phyloP scores from a whole-genome alignment of 441 rosid species.

The Corymbia citriodora region DNA sequence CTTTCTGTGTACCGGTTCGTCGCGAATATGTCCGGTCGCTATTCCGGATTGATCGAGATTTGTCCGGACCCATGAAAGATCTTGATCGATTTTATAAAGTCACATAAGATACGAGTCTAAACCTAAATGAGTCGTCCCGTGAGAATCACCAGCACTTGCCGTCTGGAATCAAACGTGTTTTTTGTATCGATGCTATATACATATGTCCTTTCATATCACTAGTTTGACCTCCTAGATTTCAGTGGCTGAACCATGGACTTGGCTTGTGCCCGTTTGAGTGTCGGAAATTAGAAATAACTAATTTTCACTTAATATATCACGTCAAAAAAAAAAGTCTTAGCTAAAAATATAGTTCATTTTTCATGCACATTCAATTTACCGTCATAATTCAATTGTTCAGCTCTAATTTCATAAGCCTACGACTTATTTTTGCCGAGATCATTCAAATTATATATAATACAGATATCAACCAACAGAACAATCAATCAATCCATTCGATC shows the following conservation, averaged over 20 bases:
- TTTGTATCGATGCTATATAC: accelerated
- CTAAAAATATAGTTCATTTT: too few species aligned
- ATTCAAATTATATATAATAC: neutral
- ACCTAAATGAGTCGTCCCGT: accelerated
- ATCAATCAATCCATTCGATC: neutral
- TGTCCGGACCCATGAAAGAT: neutral
- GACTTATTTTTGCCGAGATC: neutral
- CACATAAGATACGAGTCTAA: neutral
- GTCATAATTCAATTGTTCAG: too few species aligned
- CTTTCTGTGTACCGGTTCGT: neutral
- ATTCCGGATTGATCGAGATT: neutral
- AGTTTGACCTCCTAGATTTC: neutral
- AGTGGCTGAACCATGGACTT: accelerated
- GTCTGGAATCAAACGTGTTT: neutral
- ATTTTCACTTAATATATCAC: too few species aligned
- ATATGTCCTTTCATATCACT: neutral
- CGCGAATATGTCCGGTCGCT: neutral
- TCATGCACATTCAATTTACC: too few species aligned
- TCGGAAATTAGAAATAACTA: too few species aligned
- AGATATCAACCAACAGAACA: neutral
- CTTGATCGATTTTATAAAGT: accelerated
- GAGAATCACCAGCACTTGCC: neutral
- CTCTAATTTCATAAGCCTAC: neutral
- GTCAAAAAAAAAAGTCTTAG: too few species aligned
- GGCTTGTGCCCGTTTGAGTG: neutral